Evolutionary conservation across 768 basidiomycete species (phyloP).

Genomic region (Lactarius deliciosus): DNA sequence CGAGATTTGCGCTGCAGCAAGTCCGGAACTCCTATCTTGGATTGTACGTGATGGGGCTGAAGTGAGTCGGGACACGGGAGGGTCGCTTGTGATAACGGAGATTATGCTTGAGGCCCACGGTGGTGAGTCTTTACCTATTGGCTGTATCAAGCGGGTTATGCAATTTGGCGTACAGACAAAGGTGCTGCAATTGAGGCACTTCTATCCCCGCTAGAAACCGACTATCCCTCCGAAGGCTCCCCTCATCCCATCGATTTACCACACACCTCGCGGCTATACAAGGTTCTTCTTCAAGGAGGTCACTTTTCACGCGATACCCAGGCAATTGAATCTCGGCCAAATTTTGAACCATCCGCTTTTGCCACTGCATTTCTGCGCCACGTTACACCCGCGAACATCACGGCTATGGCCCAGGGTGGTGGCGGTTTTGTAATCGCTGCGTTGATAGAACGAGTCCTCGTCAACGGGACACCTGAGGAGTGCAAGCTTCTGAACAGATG

Average conservation of each 20-base stretch:
- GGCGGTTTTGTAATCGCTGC: slow-evolving; percentile 79
- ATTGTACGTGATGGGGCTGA: slow-evolving; percentile 60
- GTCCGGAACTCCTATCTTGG: slow-evolving; percentile 70
- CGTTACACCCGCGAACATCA: slow-evolving; percentile 51
- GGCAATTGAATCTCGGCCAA: slow-evolving; percentile 49
- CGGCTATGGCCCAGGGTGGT: slow-evolving; percentile 57
- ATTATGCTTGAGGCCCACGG: slow-evolving; percentile 84
- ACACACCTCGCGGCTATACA: slow-evolving; percentile 82
- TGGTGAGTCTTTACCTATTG: slow-evolving; percentile 49
- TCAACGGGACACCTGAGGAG: slow-evolving; percentile 15
- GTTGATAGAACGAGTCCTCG: slow-evolving; percentile 56
- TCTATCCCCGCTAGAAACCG: slow-evolving; percentile 51
- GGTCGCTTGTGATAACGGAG: slow-evolving; percentile 75
- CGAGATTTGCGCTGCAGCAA: slow-evolving; percentile 74
- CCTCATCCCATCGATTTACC: slow-evolving; percentile 79
- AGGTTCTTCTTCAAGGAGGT: slow-evolving; percentile 86
- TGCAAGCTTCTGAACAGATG: slow-evolving; percentile 6
- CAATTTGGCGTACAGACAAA: slow-evolving; percentile 56
- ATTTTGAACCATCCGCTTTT: slow-evolving; percentile 61
- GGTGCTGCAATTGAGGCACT: slow-evolving; percentile 58
- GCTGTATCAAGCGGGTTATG: background rate
- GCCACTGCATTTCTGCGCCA: slow-evolving; percentile 55
- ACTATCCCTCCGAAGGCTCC: slow-evolving; percentile 56
- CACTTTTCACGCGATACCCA: slow-evolving; percentile 71
- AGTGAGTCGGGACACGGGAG: slow-evolving; percentile 72